phyloP scores from a whole-genome alignment of 148 eudicot genomes.

The Vaccinium myrtillus region DNA sequence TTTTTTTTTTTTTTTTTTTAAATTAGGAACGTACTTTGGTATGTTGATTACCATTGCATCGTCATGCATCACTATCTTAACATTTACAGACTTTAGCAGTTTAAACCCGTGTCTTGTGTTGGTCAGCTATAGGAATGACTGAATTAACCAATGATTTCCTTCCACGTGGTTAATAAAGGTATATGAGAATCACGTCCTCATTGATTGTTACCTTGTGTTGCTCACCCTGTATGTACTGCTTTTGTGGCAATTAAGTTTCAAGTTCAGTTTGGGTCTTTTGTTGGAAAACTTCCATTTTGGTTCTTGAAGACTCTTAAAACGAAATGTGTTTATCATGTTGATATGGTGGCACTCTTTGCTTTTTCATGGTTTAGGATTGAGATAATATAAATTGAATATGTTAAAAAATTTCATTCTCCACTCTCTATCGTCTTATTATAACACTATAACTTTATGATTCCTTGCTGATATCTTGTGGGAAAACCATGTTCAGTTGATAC shows the following conservation, averaged over 20 bases:
- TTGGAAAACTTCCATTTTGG: background rate
- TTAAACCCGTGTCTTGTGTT: background rate
- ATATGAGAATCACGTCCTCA: background rate
- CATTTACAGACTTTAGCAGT: background rate
- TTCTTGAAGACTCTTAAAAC: constrained; percentile 2
- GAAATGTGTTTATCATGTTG: background rate
- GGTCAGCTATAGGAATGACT: no score
- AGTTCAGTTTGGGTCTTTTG: background rate
- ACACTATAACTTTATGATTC: background rate
- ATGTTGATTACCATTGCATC: background rate
- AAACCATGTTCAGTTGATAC: background rate
- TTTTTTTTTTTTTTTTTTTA: no score
- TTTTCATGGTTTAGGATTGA: background rate
- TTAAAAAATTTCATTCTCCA: constrained; percentile 10
- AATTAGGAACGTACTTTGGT: background rate
- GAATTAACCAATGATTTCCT: background rate
- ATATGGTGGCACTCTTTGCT: background rate
- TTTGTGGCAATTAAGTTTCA: background rate
- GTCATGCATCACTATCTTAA: background rate
- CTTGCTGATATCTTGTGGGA: background rate
- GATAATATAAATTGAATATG: background rate
- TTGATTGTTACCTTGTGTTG: background rate
- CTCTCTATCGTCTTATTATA: background rate
- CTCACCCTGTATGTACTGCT: background rate
- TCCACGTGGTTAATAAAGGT: background rate